Evolutionary conservation across 768 basidiomycete species (phyloP), one percentile per base, ranked within the genome.

Genomic region (Naganishia vishniacii): DNA sequence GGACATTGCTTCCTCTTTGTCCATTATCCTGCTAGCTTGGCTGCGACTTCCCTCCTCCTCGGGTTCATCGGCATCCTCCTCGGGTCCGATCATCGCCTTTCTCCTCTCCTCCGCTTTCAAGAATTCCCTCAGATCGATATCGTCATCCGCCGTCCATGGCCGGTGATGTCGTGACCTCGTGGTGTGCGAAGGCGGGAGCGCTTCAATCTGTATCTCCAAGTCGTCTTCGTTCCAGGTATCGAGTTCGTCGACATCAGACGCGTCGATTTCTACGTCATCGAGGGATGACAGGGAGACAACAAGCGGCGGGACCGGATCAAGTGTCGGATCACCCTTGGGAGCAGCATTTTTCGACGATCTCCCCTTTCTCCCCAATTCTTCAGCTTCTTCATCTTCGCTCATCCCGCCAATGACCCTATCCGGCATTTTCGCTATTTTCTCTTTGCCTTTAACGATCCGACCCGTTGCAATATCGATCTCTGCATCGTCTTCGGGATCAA

Each of bases 401-500:
- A 40, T 41, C 11, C 53, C 53, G 11, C 53, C 53, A 25, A 56
- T 56, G 26, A 56, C 37, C 23, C 53, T 56, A 40, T 56, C 53
- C 37, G 53, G 53, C 53, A 56, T 40, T 25, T 15, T 18, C 3
- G 53, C 53, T 41, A 56, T 25, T 15, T 56, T 56, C 13, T 56
- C 53, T 41, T 56, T 56, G 15, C 53, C 53, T 16, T 29, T 56
- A 2, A 56, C 37, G 8, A 56, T 56, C n/a, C 34, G 32, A n/a
- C 63, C 63, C 18, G 63, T 64, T 1, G 46, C 25, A 20, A 64
- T 48, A 40, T 64, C 63, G 6, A 64, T 48, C 26, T 64, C 63
- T 26, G 41, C 48, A 42, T 64, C 63, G 9, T 64, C 63, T 34
- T 58, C 63, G 1, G 63, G 63, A 31, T 64, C 56, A 13, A 64